Evolutionary conservation across 371 early-diverging fungal genomes (phyloP), one percentile per base, ranked within the genome.

Genomic region (Entomophthora muscae): DNA sequence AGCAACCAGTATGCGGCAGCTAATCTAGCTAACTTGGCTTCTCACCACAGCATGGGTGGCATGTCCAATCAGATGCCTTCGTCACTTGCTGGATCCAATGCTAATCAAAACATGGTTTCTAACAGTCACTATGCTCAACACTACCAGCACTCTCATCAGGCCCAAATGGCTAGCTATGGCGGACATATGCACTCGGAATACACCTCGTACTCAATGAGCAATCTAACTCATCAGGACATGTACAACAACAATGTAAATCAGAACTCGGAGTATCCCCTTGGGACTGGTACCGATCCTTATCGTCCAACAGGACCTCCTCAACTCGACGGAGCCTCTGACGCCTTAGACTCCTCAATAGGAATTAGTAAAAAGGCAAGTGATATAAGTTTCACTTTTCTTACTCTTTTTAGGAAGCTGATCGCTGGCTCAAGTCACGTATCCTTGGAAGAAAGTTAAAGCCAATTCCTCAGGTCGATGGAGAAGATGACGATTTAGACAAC

Each of bases 401-500:
- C 57, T 29, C 17, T 67, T 66, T 27, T 64, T 65, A n/a, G 69
- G 66, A 24, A 66, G 68, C 1, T 65, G 72, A 31, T 66, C 31
- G 65, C 65, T 28, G 42, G 67, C 10, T 23, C 42, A 42, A 42
- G 17, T 42, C 42, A 10, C 42, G 17, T 42, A 42, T 10, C 10
- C 42, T 42, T 42, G 42, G 42, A 17, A 5, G 42, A 42, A 42
- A 17, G 17, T 17, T 42, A 17, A 42, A 42, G 42, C 42, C 42
- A 5, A 42, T 42, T 17, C 42, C 42, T 5, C 80, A 80, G 63
- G 64, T 80, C 22, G 81, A 78, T 71, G 81, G 79, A 2, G 80
- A 78, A 51, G 77, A 70, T 5, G 78, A 76, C 29, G 56, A 57
- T 27, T 66, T 68, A 0, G 65, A 67, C 31, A 67, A 68, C n/a